Base-by-base conservation (phyloP, 176 grass and related monocot genomes). In the Raddia guianensis region DNA sequence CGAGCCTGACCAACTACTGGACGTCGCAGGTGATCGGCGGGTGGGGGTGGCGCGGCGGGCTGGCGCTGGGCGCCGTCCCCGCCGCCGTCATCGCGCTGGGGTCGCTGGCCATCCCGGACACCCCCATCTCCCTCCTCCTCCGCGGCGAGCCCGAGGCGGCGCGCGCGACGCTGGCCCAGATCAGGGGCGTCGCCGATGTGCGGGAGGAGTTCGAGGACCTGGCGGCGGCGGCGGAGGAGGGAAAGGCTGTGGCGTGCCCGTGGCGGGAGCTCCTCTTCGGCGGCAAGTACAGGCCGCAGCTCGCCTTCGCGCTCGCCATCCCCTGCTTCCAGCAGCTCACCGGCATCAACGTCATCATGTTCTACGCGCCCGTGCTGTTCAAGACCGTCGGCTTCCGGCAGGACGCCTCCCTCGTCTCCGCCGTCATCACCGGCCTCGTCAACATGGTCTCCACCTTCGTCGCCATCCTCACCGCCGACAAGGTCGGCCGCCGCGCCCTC, bases 331-430 rank as follows among this genome's bases (percentile, higher is more conserved):
- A 92, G 83, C 90, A 92, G 83, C 82, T 92, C 1, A 89, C 90
- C 1, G 90, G 90, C 6, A 92, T 92, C 90, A 92, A 92, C 90
- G 90, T 86, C 44, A 83, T 92, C 83, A 92, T 92, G 90, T 92
- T 92, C 90, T 92, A 92, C 86, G 90, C 90, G 4, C 90, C 90
- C 0, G 90, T 92, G 69, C 90, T 92, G 14, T 92, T 92, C 87
- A 85, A 89, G 87, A 89, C 87, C 6, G 72, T 85, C 4, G 82
- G 87, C 0, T 89, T 89, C 82, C 74, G 63, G n/a, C 18, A 65
- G 66, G 80, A 86, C 67, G 83, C 87, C 5, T 66, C 83, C 1
- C 79, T 89, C 3, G 78, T 85, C 0, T 89, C 87, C n/a, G 81
- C 87, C 42, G 87, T 89, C n/a, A 89, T 89, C 78, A 89, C 87